Percentiles rank a stretch among this genome's conserved stretches.
Conservation (phyloP, 164 flowering plant species). For the Litsea cubeba region DNA sequence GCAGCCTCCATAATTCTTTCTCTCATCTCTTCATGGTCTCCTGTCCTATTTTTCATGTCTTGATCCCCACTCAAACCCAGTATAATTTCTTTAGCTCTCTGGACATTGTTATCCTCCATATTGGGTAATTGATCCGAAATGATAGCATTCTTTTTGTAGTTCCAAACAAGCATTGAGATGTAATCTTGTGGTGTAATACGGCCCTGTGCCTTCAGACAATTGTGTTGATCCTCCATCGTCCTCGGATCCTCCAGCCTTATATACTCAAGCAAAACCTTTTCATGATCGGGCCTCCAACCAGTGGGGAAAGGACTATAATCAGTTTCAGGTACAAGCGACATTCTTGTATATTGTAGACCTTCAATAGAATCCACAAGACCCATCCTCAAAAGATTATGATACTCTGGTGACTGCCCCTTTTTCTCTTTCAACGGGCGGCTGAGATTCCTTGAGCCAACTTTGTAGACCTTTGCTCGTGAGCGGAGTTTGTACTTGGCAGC, state of each 20-base stretch:
- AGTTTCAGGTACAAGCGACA: conserved; percentile 91
- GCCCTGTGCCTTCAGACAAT: conserved; percentile 60
- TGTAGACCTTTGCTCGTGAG: conserved; percentile 93
- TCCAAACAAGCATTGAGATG: conserved; percentile 96
- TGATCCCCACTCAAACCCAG: conserved; percentile 21
- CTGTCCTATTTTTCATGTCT: conserved; percentile 13
- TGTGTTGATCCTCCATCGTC: conserved; percentile 61
- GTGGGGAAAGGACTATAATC: conserved; percentile 81
- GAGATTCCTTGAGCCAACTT: conserved; percentile 69
- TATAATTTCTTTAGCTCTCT: conserved; percentile 21
- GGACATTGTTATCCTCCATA: conserved; percentile 13
- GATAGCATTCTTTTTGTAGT: conserved; percentile 79
- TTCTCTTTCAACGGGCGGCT: conserved; percentile 92
- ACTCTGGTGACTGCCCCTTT: conserved; percentile 92
- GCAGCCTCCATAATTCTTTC: conserved; percentile 30
- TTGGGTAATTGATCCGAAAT: conserved; percentile 41
- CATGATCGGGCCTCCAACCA: conserved; percentile 91
- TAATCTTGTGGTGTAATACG: conserved; percentile 90
- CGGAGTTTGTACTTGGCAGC: conserved; percentile 98
- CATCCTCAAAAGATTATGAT: conserved; percentile 84
- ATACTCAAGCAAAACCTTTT: conserved; percentile 71
- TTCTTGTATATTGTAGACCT: conserved; percentile 77
- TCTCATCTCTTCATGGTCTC: conserved; percentile 37
- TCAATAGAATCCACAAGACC: conserved; percentile 92
- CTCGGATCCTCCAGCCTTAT: conserved; percentile 65